Conservation (phyloP, 2,329 filamentous ascomycete species). For the Lecanicillium sp. region DNA sequence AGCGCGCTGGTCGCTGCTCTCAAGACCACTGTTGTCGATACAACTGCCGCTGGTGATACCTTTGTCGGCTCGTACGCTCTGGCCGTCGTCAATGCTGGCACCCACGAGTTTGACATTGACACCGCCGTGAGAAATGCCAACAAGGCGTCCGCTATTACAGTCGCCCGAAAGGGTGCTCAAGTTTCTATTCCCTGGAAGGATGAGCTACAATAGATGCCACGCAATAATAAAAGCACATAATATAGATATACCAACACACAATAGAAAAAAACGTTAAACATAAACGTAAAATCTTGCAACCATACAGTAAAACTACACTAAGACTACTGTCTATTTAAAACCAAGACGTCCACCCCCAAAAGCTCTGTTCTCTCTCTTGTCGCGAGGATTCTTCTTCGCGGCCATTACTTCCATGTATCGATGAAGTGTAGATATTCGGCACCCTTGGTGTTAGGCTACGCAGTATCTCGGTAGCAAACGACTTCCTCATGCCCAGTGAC, state of each 20-base stretch:
- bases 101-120: constrained; percentile 42
- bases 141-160: constrained; percentile 32
- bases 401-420: neutral
- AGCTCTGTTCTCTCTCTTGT: neutral
- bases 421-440: neutral
- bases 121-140: constrained; percentile 50
- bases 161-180: constrained; percentile 34
- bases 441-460: constrained; percentile 5
- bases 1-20: constrained; percentile 51
- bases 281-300: constrained; percentile 2
- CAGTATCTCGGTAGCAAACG: constrained; percentile 6
- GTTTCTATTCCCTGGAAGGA: constrained; percentile 37
- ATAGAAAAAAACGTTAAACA: constrained; percentile 7
- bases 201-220: constrained; percentile 25
- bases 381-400: neutral
- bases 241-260: constrained; percentile 4
- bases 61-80: constrained; percentile 87
- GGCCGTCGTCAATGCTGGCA: constrained; percentile 48
- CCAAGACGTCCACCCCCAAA: constrained; percentile 9
- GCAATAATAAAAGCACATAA: neutral
- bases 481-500: constrained; percentile 7
- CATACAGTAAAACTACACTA: constrained; percentile 9
- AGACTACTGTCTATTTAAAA: too few relatives aligned
- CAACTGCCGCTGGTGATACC: constrained; percentile 89
- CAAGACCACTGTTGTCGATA: constrained; percentile 76